Evolutionary conservation across 192 early-diverging fungal species (phyloP), one percentile per base, ranked within the genome.

Genomic region (Rhizophlyctis rosea): DNA sequence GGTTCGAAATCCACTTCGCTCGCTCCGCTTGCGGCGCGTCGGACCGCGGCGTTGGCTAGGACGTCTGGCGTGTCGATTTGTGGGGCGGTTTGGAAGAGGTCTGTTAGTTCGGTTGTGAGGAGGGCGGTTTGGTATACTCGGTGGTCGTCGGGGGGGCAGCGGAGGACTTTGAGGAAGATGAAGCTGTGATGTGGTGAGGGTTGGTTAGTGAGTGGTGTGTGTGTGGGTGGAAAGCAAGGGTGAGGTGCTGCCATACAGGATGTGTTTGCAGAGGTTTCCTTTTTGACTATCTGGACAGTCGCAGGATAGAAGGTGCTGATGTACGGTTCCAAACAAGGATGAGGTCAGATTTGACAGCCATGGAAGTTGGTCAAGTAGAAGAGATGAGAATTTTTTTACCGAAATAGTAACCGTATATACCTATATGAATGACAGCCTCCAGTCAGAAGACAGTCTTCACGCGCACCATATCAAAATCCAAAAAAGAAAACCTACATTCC

Each of bases 211-310:
- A n/a, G n/a, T n/a, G n/a, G n/a, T n/a, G n/a, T n/a, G n/a, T n/a
- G n/a, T n/a, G n/a, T n/a, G n/a, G n/a, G n/a, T n/a, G n/a, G 39
- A 44, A 44, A 18, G 7, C 39, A 18, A 44, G 18, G 18, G 18
- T 13, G 7, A 13, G 39, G 39, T 7, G 39, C 7, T 18, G 18
- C 39, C 9, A 13, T 44, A 44, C 50, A 52, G 50, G 5, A 52
- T 25, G 23, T 52, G 50, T 23, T 52, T 52, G 50, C 50, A 52
- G 11, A 52, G 50, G 24, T 52, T 52, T 13, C 50, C 50, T 52
- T 52, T 52, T 7, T 21, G 13, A 5, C 5, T 5, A 23, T 52
- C 50, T 5, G 50, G 50, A 25, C 50, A 52, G 50, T 52, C 23
- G 50, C 50, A 52, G 24, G 4, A 5, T 5, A 25, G 16, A 23